These are phyloP conservation scores for Boletus sp. DNA, from an alignment of 1,284 basidiomycete genomes.

Conservation along the genomic window DNA sequence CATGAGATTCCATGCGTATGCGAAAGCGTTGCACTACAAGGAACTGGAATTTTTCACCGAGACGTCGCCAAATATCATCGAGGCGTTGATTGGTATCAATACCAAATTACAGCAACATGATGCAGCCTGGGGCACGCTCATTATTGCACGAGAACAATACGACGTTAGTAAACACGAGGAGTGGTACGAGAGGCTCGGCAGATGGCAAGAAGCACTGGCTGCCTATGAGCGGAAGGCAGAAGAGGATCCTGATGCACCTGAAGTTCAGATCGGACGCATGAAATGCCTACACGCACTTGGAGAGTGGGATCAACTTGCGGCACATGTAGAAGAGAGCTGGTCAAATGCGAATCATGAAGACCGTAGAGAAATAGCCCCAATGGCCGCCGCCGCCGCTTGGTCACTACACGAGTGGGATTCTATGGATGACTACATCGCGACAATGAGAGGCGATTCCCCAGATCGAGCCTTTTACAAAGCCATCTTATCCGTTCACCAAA, in stretches of 20 bases:
- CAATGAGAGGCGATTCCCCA: constrained; percentile 91
- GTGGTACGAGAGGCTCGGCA: constrained; percentile 96
- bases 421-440: constrained; percentile 96
- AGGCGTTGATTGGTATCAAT: constrained; percentile 95
- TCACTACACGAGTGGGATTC: constrained; percentile 95
- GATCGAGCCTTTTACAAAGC: constrained; percentile 96
- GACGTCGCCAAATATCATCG: constrained; percentile 84
- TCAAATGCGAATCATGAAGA: constrained; percentile 79
- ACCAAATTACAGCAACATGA: constrained; percentile 96
- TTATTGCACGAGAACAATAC: constrained; percentile 81
- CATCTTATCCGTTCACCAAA: constrained; percentile 93
- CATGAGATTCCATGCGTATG: constrained; percentile 91
- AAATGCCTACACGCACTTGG: constrained; percentile 96
- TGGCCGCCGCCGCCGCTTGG: constrained; percentile 98
- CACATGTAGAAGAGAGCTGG: constrained; percentile 90
- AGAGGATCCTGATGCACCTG: constrained; percentile 65
- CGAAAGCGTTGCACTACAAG: constrained; percentile 98
- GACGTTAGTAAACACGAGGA: constrained; percentile 89
- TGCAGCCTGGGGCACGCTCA: constrained; percentile 91
- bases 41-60: constrained; percentile 97
- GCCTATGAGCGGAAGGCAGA: constrained; percentile 83
- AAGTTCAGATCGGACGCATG: constrained; percentile 85
- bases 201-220: constrained; percentile 92
- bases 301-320: constrained; percentile 93
- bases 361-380: constrained; percentile 88